Evolutionary conservation across 192 early-diverging fungal genomes (phyloP), one percentile per base, ranked within the genome.

Genomic region (Endogone sp.): DNA sequence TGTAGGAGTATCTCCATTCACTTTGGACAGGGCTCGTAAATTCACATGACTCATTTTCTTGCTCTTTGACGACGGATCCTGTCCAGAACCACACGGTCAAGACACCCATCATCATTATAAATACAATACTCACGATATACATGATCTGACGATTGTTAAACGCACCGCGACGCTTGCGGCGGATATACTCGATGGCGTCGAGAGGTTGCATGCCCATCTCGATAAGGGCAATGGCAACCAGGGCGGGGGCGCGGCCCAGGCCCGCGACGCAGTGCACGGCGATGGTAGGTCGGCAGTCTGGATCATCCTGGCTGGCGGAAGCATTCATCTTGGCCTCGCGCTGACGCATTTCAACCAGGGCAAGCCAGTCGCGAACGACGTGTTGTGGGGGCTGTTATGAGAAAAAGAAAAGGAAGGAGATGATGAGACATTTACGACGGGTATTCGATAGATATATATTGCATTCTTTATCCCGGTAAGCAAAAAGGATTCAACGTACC

Each of bases 181-280:
- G 86, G 26, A 94, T 89, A 59, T 82, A 87, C 56, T 90, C 88
- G 27, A 94, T 82, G 24, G 90, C 85, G 66, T 93, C 90, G 62
- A 93, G 63, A 2, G 90, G 89, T 49, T 86, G 81, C 89, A 91
- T 89, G 16, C 92, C 92, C 30, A 83, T 79, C 63, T 93, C 93
- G 63, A 94, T 89, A 60, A 94, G 71, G 3, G 90, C 91, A 70
- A 93, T 79, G 0, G 91, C 90, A 9, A 93, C 96, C 10, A 99
- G 81, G 21, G 95, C 90, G 2, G 97, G 97, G 3, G 97, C 97
- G 26, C 97, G 90, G 4, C 96, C 96, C 4, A 98, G 85, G 27
- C 96, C 96, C 3, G 96, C 94, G 23, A 98, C 95, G 73, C 96
- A 98, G 71, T 98, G 96, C 4, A 97, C 89, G 2, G 93, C 95